phyloP scores from a whole-genome alignment of 2,329 filamentous ascomycete species.

The Ophiostoma sp. region DNA sequence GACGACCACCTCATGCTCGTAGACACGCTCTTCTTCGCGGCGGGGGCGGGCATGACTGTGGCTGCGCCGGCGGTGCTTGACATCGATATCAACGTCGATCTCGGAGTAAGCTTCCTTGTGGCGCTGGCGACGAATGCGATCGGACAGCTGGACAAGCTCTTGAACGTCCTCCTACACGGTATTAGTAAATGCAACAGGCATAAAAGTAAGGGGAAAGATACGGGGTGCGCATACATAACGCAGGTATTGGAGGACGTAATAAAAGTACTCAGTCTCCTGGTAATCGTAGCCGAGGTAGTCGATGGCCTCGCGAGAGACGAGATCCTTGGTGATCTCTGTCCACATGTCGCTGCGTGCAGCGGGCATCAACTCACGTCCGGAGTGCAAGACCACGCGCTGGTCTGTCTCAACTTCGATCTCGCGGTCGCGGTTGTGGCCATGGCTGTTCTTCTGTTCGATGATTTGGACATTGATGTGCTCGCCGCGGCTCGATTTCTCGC shows the following conservation, averaged over 20 bases:
- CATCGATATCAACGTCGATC: slow-evolving; percentile 50
- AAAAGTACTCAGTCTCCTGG: slow-evolving; percentile 86
- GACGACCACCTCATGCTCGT: slow-evolving; percentile 68
- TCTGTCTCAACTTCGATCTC: slow-evolving; percentile 59
- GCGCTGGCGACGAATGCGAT: slow-evolving; percentile 70
- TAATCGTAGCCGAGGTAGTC: slow-evolving; percentile 81
- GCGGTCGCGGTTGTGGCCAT: slow-evolving; percentile 44
- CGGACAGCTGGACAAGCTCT: slow-evolving; percentile 77
- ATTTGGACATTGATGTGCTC: slow-evolving; percentile 50
- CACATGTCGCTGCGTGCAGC: slow-evolving; percentile 69
- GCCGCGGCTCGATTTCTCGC: slow-evolving; percentile 31
- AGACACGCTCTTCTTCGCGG: slow-evolving; percentile 62
- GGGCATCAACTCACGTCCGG: slow-evolving; percentile 38
- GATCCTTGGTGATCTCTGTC: slow-evolving; percentile 95
- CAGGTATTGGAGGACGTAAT: slow-evolving; percentile 90
- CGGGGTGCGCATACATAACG: slow-evolving; percentile 67
- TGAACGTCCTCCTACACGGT: slow-evolving; percentile 77
- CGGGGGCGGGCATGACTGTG: slow-evolving; percentile 32
- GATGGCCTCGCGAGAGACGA: slow-evolving; percentile 84
- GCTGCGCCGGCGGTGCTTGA: slow-evolving; percentile 41
- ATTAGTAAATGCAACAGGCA: slow-evolving; percentile 37
- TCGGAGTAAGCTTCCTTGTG: slow-evolving; percentile 44
- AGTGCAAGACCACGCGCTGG: slow-evolving; percentile 45
- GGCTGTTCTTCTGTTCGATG: slow-evolving; percentile 44
- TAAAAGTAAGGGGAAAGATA: neutral